A percentile compares a stretch with the other conserved stretches of the same genome.
phyloP scores from a whole-genome alignment of 169 alveolate species.

The Toxoplasma gondii region DNA sequence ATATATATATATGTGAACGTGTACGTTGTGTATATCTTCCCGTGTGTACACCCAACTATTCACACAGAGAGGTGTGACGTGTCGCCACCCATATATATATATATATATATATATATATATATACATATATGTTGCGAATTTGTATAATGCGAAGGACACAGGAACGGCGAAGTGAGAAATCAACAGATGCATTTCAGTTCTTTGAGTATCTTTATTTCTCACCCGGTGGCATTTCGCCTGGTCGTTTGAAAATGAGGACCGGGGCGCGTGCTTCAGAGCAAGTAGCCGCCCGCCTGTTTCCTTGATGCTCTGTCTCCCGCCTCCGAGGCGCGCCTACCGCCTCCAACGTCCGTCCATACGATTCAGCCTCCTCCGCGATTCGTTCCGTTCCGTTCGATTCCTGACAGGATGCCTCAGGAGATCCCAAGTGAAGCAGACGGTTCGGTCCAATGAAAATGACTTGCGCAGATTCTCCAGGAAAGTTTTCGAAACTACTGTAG shows the following conservation, averaged over 20 bases:
- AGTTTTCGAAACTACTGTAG: neutral
- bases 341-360: neutral
- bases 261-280: neutral
- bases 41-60: no score
- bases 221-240: neutral
- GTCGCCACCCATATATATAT: no score
- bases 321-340: neutral
- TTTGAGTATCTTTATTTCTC: neutral
- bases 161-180: no score
- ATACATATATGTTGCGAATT: no score
- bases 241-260: neutral
- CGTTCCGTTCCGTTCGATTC: neutral
- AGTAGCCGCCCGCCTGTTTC: neutral
- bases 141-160: no score
- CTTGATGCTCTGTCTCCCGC: neutral
- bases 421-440: neutral
- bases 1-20: no score
- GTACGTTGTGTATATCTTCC: no score
- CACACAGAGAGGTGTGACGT: no score
- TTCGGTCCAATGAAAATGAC: neutral
- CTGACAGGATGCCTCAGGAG: neutral
- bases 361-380: no score
- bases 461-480: neutral
- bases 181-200: no score
- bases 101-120: no score